phyloP scores from a whole-genome alignment of 768 basidiomycete genomes.

The Exidia glandulosa region DNA sequence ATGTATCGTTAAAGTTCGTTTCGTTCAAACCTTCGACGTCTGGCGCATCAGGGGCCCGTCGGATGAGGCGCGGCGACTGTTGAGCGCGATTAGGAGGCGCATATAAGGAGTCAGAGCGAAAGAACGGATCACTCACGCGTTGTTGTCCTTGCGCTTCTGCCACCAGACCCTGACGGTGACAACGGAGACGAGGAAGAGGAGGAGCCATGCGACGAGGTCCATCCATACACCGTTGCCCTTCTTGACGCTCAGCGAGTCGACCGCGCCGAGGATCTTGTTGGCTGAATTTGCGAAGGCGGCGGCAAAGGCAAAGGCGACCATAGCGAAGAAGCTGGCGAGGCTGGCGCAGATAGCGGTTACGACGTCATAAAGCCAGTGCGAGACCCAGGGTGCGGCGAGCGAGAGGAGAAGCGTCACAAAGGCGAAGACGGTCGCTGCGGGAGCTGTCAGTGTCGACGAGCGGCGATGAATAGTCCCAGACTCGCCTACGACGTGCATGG shows the following conservation, averaged over 20 bases:
- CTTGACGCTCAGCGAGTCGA: constrained; percentile 18
- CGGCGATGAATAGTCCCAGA: neutral
- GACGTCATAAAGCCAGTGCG: constrained; percentile 28
- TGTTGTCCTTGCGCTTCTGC: too few species aligned
- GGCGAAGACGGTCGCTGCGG: constrained; percentile 35
- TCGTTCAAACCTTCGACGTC: neutral
- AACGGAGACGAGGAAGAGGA: neutral
- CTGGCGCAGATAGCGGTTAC: constrained; percentile 26
- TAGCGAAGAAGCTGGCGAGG: constrained; percentile 34
- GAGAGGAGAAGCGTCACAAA: constrained; percentile 40
- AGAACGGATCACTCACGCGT: neutral
- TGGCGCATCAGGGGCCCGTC: too few species aligned
- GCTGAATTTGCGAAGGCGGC: constrained; percentile 35
- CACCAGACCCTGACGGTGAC: neutral
- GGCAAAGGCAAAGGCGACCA: constrained; percentile 43
- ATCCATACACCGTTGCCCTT: constrained; percentile 31
- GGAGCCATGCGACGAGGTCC: constrained; percentile 36
- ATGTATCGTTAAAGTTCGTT: neutral
- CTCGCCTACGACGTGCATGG: constrained; percentile 45
- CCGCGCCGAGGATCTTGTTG: constrained; percentile 29
- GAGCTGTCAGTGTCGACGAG: neutral
- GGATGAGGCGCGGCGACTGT: neutral
- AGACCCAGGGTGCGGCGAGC: constrained; percentile 31
- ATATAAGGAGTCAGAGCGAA: neutral
- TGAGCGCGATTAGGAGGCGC: neutral